Conservation (phyloP, 768 basidiomycete species). For the Lactarius hatsudake region DNA sequence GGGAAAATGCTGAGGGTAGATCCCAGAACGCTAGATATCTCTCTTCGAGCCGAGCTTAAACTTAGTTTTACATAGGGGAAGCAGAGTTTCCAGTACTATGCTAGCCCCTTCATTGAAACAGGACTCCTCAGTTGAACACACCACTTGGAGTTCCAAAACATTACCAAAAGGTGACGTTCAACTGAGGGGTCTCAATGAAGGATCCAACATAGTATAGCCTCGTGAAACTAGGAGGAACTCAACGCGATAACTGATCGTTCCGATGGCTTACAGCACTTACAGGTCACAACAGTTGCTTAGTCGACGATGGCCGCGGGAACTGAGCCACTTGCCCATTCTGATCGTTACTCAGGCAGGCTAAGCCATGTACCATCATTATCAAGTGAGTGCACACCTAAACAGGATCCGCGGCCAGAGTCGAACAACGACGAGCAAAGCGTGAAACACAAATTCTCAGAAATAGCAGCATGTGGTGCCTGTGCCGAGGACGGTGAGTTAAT, state of each 20-base stretch:
- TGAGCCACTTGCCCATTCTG: not conserved
- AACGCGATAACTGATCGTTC: not conserved
- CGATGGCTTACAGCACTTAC: not conserved
- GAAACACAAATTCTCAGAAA: not conserved
- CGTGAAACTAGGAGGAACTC: too few species aligned
- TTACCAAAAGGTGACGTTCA: too few species aligned
- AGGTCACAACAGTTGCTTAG: not conserved
- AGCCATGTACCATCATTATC: too few species aligned
- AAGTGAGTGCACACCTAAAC: not conserved
- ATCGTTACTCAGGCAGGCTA: too few species aligned
- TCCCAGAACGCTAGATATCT: not conserved
- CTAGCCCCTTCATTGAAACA: not conserved
- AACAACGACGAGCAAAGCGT: not conserved
- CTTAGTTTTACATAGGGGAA: not conserved
- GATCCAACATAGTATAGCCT: too few species aligned
- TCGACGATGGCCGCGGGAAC: not conserved
- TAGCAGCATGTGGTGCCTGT: not conserved
- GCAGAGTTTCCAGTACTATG: not conserved
- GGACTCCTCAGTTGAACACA: too few species aligned
- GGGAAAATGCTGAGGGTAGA: not conserved
- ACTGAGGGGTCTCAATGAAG: too few species aligned
- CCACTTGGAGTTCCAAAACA: too few species aligned
- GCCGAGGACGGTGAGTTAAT: not conserved
- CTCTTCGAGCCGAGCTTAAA: not conserved
- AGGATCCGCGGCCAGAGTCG: not conserved